Percentiles rank a stretch among this genome's conserved stretches.
phyloP scores from a whole-genome alignment of 768 basidiomycete genomes.

The Rhizopogon sp. region DNA sequence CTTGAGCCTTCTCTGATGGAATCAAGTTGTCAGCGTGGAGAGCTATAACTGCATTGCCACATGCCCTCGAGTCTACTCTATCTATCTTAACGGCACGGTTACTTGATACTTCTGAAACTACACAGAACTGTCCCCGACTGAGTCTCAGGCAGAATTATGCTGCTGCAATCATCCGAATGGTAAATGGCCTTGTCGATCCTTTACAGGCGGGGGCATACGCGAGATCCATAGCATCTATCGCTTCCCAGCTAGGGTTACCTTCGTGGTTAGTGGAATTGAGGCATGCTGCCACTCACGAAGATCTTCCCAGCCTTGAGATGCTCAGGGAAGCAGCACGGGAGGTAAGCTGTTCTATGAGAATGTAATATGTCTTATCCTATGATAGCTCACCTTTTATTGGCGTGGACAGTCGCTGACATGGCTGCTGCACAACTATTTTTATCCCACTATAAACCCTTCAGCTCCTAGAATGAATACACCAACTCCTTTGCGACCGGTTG shows the following conservation, averaged over 20 bases:
- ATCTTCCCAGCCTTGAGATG: slow-evolving; percentile 78
- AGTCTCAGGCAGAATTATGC: slow-evolving; percentile 74
- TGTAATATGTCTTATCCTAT: slow-evolving; percentile 1
- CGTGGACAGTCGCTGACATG: slow-evolving; percentile 65
- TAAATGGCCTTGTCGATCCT: slow-evolving; percentile 95
- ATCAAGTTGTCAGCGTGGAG: slow-evolving; percentile 75
- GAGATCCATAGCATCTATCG: slow-evolving; percentile 85
- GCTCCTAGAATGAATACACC: slow-evolving; percentile 26
- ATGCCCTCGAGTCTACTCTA: slow-evolving; percentile 72
- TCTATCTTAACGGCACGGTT: slow-evolving; percentile 55
- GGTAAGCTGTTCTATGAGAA: slow-evolving; percentile 33
- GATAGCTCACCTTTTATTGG: background rate
- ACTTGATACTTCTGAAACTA: slow-evolving; percentile 39
- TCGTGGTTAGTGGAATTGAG: slow-evolving; percentile 87
- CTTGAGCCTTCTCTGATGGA: slow-evolving; percentile 3
- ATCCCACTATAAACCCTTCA: slow-evolving; percentile 64
- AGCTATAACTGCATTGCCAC: slow-evolving; percentile 69
- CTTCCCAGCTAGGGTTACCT: slow-evolving; percentile 81
- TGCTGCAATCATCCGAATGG: slow-evolving; percentile 77
- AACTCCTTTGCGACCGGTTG: slow-evolving; percentile 47
- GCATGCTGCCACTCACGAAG: slow-evolving; percentile 95
- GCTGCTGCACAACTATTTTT: slow-evolving; percentile 82
- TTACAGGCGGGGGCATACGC: slow-evolving; percentile 87
- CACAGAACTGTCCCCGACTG: slow-evolving; percentile 31
- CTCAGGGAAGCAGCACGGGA: slow-evolving; percentile 74